Percentiles rank a stretch among this genome's conserved stretches.
phyloP scores from a whole-genome alignment of 169 alveolate genomes.

The Babesia ovis region DNA sequence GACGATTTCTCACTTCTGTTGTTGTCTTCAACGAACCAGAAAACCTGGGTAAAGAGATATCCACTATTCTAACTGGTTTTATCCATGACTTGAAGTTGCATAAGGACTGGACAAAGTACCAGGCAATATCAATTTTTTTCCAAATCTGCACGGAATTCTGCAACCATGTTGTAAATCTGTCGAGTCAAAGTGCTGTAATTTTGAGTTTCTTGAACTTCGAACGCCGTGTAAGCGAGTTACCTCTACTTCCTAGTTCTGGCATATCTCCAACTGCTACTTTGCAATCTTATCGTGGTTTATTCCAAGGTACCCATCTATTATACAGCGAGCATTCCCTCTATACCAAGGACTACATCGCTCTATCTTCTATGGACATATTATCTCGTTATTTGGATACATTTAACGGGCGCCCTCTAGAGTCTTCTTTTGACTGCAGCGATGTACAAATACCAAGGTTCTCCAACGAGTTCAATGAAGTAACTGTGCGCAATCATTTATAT shows the following conservation, averaged over 20 bases:
- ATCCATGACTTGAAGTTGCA: conserved; percentile 8
- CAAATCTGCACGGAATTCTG: conserved; percentile 22
- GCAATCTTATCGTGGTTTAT: conserved; percentile 6
- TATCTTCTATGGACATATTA: neutral
- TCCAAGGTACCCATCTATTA: conserved; percentile 13
- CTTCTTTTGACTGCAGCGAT: neutral
- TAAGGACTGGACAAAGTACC: conserved; percentile 11
- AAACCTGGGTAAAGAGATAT: neutral
- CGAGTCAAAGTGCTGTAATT: neutral
- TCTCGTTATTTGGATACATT: conserved; percentile 1
- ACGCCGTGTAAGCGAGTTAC: conserved; percentile 9
- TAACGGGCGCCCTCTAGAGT: neutral
- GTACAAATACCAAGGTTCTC: conserved; percentile 2
- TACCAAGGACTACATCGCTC: conserved; percentile 27
- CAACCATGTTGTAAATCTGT: neutral
- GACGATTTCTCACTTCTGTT: neutral
- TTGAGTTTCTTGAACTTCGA: conserved; percentile 27
- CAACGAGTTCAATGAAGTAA: neutral
- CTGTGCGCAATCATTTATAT: neutral
- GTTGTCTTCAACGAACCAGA: neutral
- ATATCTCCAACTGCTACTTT: neutral
- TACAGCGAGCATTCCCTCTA: conserved; percentile 13
- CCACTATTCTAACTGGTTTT: conserved; percentile 11
- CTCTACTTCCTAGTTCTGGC: neutral
- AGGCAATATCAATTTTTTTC: conserved; percentile 1